These are phyloP conservation scores for Diutina neorugosa DNA, from an alignment of 1,139 yeast genomes.

Conservation along the genomic window DNA sequence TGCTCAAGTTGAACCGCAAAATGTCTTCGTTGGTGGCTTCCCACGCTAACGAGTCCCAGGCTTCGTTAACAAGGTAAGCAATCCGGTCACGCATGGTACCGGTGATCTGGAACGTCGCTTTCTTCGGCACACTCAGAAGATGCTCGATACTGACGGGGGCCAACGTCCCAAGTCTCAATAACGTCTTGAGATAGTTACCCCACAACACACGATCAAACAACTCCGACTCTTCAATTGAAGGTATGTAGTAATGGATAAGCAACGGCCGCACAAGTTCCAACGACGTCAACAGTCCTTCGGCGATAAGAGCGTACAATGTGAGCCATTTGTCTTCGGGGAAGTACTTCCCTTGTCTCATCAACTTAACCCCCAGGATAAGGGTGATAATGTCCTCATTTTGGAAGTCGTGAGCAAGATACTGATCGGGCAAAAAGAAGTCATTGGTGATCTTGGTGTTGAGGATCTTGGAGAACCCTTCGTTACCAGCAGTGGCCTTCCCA, in stretches of 20 bases:
- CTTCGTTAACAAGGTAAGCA: conserved; percentile 40
- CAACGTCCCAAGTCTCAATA: conserved; percentile 40
- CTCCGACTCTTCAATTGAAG: conserved; percentile 37
- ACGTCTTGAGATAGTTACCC: conserved; percentile 52
- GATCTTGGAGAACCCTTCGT: conserved; percentile 26
- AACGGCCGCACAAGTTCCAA: conserved; percentile 48
- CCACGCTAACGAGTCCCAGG: conserved; percentile 73
- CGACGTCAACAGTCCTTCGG: conserved; percentile 46
- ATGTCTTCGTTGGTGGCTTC: conserved; percentile 48
- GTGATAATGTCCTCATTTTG: conserved; percentile 33
- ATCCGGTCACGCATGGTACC: conserved; percentile 53
- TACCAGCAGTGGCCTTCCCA: conserved; percentile 35
- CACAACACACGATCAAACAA: conserved; percentile 43
- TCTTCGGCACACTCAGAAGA: conserved; percentile 59
- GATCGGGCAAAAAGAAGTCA: conserved; percentile 23
- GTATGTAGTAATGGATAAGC: conserved; percentile 42
- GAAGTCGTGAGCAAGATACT: conserved; percentile 23
- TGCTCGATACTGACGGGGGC: conserved; percentile 53
- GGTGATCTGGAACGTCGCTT: conserved; percentile 55
- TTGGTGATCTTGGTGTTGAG: conserved; percentile 15
- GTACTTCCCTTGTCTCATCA: conserved; percentile 44
- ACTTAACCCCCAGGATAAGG: conserved; percentile 41
- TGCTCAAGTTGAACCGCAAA: conserved; percentile 46
- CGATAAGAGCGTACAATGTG: conserved; percentile 49
- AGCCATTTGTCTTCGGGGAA: conserved; percentile 63